A percentile compares a stretch with the other conserved stretches of the same genome.
phyloP scores from a whole-genome alignment of 169 alveolate species.

The Neospora caninum region DNA sequence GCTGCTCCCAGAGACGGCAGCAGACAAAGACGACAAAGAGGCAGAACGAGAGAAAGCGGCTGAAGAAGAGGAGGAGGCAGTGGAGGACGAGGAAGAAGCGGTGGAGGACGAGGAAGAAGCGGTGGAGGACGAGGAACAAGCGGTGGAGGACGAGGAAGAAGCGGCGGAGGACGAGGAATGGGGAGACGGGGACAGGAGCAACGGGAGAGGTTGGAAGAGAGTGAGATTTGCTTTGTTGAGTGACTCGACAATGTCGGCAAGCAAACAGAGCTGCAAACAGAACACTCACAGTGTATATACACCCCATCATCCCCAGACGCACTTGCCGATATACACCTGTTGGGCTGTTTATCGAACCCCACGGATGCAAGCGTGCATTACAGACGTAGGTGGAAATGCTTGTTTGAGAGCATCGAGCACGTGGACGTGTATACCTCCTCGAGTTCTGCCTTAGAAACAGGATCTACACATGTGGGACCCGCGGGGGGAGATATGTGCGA shows the following conservation, averaged over 20 bases:
- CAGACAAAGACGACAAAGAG: background rate
- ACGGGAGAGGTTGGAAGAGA: slow-evolving; percentile 16
- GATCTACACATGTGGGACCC: too few species aligned
- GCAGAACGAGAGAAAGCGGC: background rate
- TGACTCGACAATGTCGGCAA: background rate
- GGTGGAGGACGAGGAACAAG: background rate
- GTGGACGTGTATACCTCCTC: too few species aligned
- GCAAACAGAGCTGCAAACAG: background rate
- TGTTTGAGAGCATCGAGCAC: too few species aligned
- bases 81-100: too few species aligned
- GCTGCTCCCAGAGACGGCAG: background rate
- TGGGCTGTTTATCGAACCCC: too few species aligned
- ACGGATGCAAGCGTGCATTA: too few species aligned
- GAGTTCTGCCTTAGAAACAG: too few species aligned
- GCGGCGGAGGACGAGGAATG: background rate
- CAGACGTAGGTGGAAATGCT: too few species aligned
- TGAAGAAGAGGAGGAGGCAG: background rate
- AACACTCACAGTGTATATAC: too few species aligned
- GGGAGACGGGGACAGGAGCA: background rate
- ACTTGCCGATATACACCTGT: too few species aligned
- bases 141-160: background rate
- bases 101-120: background rate
- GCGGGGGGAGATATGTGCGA: too few species aligned
- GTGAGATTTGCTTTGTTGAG: background rate
- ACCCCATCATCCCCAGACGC: too few species aligned